Percentiles rank a stretch among this genome's conserved stretches.
Evolutionary conservation across 352 stramenopile species (phyloP).

Genomic region (Labyrinthula sp.): DNA sequence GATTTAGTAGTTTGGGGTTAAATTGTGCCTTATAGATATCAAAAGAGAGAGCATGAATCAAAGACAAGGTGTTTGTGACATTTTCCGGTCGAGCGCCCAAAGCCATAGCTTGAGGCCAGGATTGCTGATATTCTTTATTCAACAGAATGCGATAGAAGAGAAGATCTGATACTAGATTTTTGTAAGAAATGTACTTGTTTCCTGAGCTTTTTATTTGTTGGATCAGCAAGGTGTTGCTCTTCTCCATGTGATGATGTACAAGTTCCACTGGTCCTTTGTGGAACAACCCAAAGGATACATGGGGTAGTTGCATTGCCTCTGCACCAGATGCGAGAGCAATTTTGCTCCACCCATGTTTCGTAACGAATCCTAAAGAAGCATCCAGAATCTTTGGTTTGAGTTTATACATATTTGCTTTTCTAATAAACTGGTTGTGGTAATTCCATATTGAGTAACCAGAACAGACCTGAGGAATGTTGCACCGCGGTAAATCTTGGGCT

Average conservation of each 20-base stretch:
- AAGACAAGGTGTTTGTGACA: conserved; percentile 11
- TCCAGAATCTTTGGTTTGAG: conserved; percentile 10
- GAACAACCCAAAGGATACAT: conserved; percentile 16
- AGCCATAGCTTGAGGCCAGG: conserved; percentile 27
- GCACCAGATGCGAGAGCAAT: conserved; percentile 12
- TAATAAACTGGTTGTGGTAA: too few species aligned
- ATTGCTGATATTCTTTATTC: conserved; percentile 13
- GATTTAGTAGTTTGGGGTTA: conserved; percentile 5
- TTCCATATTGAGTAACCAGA: too few species aligned
- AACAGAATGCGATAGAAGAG: conserved; percentile 9
- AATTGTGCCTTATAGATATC: too few species aligned
- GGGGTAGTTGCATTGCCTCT: conserved; percentile 3
- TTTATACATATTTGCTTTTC: too few species aligned
- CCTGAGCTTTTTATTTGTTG: conserved; percentile 1
- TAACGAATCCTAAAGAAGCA: conserved; percentile 14
- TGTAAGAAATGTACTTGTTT: background rate
- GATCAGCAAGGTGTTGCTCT: conserved; percentile 8
- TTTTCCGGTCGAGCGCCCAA: conserved; percentile 21
- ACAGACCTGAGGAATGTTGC: too few species aligned
- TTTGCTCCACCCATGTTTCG: conserved; percentile 12
- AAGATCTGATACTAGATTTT: conserved; percentile 10
- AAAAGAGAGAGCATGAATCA: too few species aligned
- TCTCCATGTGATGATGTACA: conserved; percentile 21
- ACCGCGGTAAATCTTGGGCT: too few species aligned
- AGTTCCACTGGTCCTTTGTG: conserved; percentile 14